phyloP scores from a whole-genome alignment of 2,329 filamentous ascomycete species.

The Volutella citrinella region DNA sequence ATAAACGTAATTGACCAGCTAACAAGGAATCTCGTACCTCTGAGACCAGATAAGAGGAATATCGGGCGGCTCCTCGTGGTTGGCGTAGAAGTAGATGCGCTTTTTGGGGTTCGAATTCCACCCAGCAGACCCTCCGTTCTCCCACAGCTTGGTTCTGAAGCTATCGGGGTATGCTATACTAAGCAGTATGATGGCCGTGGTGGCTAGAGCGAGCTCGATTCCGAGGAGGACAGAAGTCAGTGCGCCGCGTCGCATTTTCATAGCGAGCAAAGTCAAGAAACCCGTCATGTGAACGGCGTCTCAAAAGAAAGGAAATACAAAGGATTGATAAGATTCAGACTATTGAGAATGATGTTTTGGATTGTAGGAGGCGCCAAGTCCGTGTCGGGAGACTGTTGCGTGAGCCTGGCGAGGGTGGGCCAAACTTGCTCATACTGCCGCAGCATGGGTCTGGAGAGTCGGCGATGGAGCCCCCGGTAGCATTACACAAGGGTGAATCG shows the following conservation, averaged over 20 bases:
- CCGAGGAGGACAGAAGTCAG: conserved; percentile 10
- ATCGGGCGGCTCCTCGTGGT: conserved; percentile 26
- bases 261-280: conserved; percentile 2
- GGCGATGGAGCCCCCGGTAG: too few species aligned
- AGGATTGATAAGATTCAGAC: conserved; percentile 1
- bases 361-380: background rate
- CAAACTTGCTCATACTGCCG: conserved; percentile 35
- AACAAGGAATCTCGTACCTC: conserved; percentile 21
- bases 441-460: too few species aligned
- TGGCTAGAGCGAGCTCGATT: conserved; percentile 17
- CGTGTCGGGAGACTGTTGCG: too few species aligned
- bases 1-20: accelerated
- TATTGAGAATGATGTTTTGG: background rate
- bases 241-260: conserved; percentile 9
- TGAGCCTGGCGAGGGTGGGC: background rate
- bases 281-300: background rate
- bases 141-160: conserved; percentile 24
- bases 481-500: too few species aligned
- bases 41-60: conserved; percentile 26
- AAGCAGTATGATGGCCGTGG: conserved; percentile 15
- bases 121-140: conserved; percentile 25
- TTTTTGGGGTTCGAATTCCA: conserved; percentile 29
- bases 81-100: conserved; percentile 29
- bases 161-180: conserved; percentile 20
- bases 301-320: conserved; percentile 2